Percentiles rank a stretch among this genome's conserved stretches.
Conservation (phyloP, 352 stramenopile genomes). For the Globisporangium yorkense region DNA sequence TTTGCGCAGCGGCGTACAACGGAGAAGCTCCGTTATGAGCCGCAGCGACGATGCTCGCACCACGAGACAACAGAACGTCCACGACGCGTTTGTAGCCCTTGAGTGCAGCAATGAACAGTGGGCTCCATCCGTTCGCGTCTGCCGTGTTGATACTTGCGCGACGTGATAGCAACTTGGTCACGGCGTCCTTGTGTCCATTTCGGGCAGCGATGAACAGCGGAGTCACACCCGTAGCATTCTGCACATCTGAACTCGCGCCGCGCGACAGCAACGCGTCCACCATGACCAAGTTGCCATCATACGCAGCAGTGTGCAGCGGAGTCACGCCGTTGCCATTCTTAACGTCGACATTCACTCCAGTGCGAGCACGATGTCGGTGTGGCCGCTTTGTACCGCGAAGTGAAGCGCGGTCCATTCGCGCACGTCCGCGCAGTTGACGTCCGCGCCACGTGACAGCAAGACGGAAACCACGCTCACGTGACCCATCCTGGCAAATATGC, state of each 20-base stretch:
- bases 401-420: no score
- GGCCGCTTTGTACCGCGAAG: slow-evolving; percentile 8
- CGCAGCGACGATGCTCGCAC: no score
- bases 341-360: slow-evolving; percentile 28
- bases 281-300: background rate
- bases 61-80: no score
- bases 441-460: no score
- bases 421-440: no score
- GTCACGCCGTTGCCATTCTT: background rate
- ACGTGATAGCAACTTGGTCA: background rate
- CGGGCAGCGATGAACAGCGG: background rate
- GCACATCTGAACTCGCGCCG: background rate
- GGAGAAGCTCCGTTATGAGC: no score
- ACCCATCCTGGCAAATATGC: slow-evolving; percentile 24
- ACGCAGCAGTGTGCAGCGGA: slow-evolving; percentile 19
- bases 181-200: background rate
- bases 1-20: no score
- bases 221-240: background rate
- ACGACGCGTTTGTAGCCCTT: no score
- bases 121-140: no score
- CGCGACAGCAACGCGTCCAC: background rate
- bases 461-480: no score
- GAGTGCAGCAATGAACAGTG: no score
- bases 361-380: slow-evolving; percentile 28
- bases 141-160: no score